Percentiles rank a stretch among this genome's conserved stretches.
Conservation (phyloP, 2,329 filamentous ascomycete genomes). For the Colletotrichum acutatum region DNA sequence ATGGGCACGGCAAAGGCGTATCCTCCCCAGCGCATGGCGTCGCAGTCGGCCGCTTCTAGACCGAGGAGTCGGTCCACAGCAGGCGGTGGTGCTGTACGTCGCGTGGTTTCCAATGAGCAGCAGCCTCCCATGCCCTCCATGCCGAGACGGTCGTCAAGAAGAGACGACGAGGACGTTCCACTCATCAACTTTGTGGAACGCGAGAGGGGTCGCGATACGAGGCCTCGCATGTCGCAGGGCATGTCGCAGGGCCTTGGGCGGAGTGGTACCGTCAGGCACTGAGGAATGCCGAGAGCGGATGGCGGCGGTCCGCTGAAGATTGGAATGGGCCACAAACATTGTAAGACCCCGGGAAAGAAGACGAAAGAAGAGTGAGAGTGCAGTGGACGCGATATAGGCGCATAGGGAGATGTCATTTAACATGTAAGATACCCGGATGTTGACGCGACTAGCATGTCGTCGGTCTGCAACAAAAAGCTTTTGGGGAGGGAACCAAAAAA, state of each 20-base stretch:
- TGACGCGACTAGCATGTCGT: constrained; percentile 14
- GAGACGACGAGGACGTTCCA: constrained; percentile 36
- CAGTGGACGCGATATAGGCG: constrained; percentile 12
- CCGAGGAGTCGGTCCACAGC: constrained; percentile 33
- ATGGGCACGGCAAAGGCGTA: constrained; percentile 31
- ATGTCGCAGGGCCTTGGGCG: constrained; percentile 23
- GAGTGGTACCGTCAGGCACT: constrained; percentile 32
- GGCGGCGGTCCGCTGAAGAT: not conserved
- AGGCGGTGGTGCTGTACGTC: constrained; percentile 17
- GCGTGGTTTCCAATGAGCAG: constrained; percentile 35
- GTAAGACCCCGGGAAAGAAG: not conserved
- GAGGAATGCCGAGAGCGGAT: not conserved
- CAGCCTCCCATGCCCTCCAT: constrained; percentile 33
- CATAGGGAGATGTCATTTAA: constrained; percentile 15
- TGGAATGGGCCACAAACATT: not conserved
- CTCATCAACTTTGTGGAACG: constrained; percentile 37
- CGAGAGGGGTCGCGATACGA: constrained; percentile 27
- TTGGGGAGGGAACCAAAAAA: not conserved
- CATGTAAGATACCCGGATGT: constrained; percentile 35
- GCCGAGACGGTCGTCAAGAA: constrained; percentile 27
- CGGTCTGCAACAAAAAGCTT: constrained; percentile 6
- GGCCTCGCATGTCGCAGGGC: constrained; percentile 16
- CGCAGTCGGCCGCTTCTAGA: constrained; percentile 28
- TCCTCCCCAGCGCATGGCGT: constrained; percentile 33
- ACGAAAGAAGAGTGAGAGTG: not conserved